A percentile compares a stretch with the other conserved stretches of the same genome.
These are phyloP conservation scores for Boletus mariae DNA, from an alignment of 1,284 basidiomycete species.

Conservation along the genomic window DNA sequence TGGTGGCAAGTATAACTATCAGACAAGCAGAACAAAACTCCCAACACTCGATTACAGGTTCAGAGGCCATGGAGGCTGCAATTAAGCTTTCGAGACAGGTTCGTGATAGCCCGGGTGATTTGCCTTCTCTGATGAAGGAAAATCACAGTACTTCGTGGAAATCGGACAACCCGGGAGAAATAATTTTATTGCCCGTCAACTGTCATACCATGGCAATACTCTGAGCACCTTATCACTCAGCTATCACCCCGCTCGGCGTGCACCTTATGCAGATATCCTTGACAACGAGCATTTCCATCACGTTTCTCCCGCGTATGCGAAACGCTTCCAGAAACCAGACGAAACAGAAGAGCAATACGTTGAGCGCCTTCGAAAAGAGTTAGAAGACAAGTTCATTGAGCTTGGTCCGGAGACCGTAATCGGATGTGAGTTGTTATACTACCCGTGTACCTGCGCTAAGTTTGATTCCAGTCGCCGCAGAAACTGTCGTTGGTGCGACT, in stretches of 20 bases:
- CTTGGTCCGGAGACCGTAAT: slow-evolving; percentile 79
- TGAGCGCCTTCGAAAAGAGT: slow-evolving; percentile 66
- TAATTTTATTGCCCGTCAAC: slow-evolving; percentile 76
- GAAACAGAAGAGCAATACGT: slow-evolving; percentile 80
- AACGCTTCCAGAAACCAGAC: slow-evolving; percentile 62
- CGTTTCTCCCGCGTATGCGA: slow-evolving; percentile 83
- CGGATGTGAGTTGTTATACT: slow-evolving; percentile 50
- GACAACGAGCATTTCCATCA: slow-evolving; percentile 68
- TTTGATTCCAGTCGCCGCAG: slow-evolving; percentile 64
- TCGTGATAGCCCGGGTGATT: slow-evolving; percentile 7
- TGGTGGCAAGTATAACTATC: slow-evolving; percentile 47
- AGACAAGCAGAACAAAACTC: not conserved
- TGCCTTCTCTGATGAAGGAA: slow-evolving; percentile 3
- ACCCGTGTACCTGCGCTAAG: slow-evolving; percentile 6
- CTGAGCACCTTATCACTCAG: slow-evolving; percentile 65
- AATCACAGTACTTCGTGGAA: slow-evolving; percentile 62
- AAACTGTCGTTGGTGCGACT: slow-evolving; percentile 81
- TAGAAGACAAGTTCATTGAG: slow-evolving; percentile 80
- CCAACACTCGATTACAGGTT: slow-evolving; percentile 44
- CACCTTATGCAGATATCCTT: slow-evolving; percentile 63
- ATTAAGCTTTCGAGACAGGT: slow-evolving; percentile 79
- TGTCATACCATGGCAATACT: slow-evolving; percentile 86
- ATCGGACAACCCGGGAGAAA: slow-evolving; percentile 62
- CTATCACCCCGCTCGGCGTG: slow-evolving; percentile 61
- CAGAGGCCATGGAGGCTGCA: slow-evolving; percentile 81